Evolutionary conservation across 495 filamentous ascomycete species (phyloP), one percentile per base, ranked within the genome.

Genomic region (Pseudomonodictys pantanalensis): DNA sequence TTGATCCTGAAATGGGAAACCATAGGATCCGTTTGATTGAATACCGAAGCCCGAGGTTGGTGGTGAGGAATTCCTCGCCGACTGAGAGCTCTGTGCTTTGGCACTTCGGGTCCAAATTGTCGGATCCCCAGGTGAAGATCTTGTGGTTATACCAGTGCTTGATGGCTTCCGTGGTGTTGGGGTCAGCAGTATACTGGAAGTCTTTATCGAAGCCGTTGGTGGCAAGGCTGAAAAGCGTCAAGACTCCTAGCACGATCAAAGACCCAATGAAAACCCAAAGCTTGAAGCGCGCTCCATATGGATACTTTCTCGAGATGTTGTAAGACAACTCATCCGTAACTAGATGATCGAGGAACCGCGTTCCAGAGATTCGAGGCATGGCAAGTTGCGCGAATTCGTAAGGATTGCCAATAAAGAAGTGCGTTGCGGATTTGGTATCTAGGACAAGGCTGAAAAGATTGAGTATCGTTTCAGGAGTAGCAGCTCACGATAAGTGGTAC

Each of bases 21-120:
- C 6, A n/a, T 9, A 10, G 2, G 9, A 62, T 56, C 18, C 39
- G 45, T n/a, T 22, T 33, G 22, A 62, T 42, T 25, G 58, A 56
- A 42, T 62, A 62, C 22, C 51, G 58, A 35, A 62, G 51, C 28
- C 58, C 58, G 17, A 62, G 50, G 38, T 62, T 62, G 4, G 58
- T 55, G 23, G 58, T 62, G 20, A 62, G 46, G 52, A 62, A 62
- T 30, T 56, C 20, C 20, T 62, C 23, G 23, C 58, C 58, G 38
- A 62, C 51, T 9, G 58, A 51, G 22, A 62, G 46, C 15, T 62
- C 29, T 9, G 38, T 4, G 41, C 41, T 38, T 25, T 62, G 58
- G 44, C 58, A 62, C 49, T 46, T 53, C 15, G 58, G 51, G n/a
- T 55, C 24, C 15, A 62, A 51, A 15, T 29, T 62, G 39, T 62